A percentile compares a stretch with the other conserved stretches of the same genome.
Evolutionary conservation across 345 rosid genomes (phyloP).

Genomic region (Camelina sativa): DNA sequence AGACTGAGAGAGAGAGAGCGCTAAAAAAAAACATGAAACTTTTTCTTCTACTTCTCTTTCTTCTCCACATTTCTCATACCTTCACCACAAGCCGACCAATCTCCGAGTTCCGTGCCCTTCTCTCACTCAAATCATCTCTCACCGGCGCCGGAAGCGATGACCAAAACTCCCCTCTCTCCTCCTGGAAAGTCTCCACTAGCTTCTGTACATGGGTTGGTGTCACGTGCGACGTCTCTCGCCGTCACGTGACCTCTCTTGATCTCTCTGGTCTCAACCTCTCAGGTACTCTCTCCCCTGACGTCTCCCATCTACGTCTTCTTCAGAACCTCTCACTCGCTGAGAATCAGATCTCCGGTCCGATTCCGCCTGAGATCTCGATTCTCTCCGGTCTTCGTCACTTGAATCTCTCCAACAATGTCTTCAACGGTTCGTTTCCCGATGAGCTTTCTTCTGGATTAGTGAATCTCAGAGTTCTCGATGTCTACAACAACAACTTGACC

Average conservation of each 20-base stretch:
- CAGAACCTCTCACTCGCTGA: slow-evolving; percentile 62
- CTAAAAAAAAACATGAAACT: slow-evolving; percentile 52
- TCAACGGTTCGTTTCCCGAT: slow-evolving; percentile 71
- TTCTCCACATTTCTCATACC: slow-evolving; percentile 52
- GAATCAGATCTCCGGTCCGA: slow-evolving; percentile 68
- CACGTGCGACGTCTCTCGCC: slow-evolving; percentile 67
- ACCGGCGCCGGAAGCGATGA: slow-evolving; percentile 49
- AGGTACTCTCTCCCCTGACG: slow-evolving; percentile 68
- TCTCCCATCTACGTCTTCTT: slow-evolving; percentile 64
- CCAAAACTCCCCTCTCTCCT: slow-evolving; percentile 54
- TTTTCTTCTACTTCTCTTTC: slow-evolving; percentile 46
- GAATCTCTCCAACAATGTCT: slow-evolving; percentile 80
- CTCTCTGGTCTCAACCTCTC: slow-evolving; percentile 70
- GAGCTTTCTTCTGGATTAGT: slow-evolving; percentile 57
- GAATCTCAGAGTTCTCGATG: slow-evolving; percentile 77
- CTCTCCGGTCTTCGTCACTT: slow-evolving; percentile 63
- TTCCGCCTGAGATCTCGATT: slow-evolving; percentile 65
- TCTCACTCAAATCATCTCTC: slow-evolving; percentile 74
- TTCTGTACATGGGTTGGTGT: slow-evolving; percentile 71
- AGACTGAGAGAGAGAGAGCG: background rate
- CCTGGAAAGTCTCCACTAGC: slow-evolving; percentile 66
- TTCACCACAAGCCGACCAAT: slow-evolving; percentile 45
- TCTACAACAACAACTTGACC: slow-evolving; percentile 91
- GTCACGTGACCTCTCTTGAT: slow-evolving; percentile 69
- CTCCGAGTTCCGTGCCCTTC: slow-evolving; percentile 74